Base-by-base conservation (phyloP, 2,329 filamentous ascomycete species). In the Colletotrichum zoysiae region DNA sequence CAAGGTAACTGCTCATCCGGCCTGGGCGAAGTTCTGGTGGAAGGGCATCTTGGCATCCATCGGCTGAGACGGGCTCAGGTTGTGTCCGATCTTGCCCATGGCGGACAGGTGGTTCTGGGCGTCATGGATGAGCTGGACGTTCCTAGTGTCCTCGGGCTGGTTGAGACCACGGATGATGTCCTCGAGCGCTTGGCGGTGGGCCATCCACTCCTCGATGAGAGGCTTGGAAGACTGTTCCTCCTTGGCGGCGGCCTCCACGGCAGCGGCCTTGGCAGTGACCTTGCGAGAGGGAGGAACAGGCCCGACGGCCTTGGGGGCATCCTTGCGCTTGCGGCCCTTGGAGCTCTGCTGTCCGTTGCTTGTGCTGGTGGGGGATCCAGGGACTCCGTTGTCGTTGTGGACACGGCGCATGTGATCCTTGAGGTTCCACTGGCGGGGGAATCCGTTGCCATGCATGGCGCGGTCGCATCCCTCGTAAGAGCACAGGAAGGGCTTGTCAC, bases 321-420 rank as follows among this genome's bases (percentile, higher is more conserved):
- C 87, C 86, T 89, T 90, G 72, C 87, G 83, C 86, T 89, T 89
- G 75, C 87, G 86, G 74, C 85, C 84, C 82, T 88, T 88, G 78
- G 81, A 75, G 61, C 82, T 78, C 50, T 81, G 77, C 63, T 81
- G 81, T 46, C 75, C 76, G 62, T 70, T 65, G 60, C 65, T 74
- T 57, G 73, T 68, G 48, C 76, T 75, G 38, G 77, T 73, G 11
- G 84, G 83, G 44, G 86, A 85, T 33, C 80, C 83, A 53, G 82
- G 77, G 74, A 81, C 83, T 55, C 85, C 84, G 73, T 86, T 85
- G 78, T 90, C 88, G 75, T 91, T 91, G 84, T 98, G 95, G 9
- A 98, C 95, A 74, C 95, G 92, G 84, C 94, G 94, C 95, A 98
- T 98, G 87, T 98, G 95, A 84, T 98, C 95, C 82, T 93, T 91